Conservation (phyloP, 2,329 filamentous ascomycete genomes). For the Claviceps sorghi region DNA sequence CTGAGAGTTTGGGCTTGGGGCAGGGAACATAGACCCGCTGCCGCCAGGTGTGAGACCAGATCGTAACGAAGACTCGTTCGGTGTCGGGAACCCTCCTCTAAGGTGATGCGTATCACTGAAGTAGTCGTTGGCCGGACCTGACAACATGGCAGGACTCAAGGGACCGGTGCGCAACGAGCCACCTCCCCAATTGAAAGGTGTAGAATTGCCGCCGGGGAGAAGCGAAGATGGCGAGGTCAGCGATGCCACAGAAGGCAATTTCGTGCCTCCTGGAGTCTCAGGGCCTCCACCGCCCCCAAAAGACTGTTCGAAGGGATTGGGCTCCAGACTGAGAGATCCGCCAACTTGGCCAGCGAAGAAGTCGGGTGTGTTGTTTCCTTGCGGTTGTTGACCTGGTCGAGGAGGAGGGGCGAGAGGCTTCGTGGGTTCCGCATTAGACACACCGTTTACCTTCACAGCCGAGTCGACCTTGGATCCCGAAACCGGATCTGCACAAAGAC, state of each 20-base stretch:
- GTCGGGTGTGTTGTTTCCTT: conserved; percentile 44
- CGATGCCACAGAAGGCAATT: conserved; percentile 78
- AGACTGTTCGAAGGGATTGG: conserved; percentile 94
- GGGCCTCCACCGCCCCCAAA: conserved; percentile 52
- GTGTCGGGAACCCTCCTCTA: conserved; percentile 76
- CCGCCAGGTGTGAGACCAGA: conserved; percentile 89
- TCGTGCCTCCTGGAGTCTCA: conserved; percentile 70
- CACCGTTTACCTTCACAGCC: conserved; percentile 32
- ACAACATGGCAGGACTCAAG: conserved; percentile 92
- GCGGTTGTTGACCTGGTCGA: conserved; percentile 38
- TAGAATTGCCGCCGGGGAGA: conserved; percentile 56
- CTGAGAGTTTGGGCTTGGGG: conserved; percentile 74
- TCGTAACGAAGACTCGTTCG: conserved; percentile 87
- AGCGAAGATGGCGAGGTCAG: conserved; percentile 82
- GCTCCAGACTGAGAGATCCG: conserved; percentile 58
- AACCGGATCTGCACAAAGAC: conserved; percentile 22
- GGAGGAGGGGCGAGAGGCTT: conserved; percentile 59
- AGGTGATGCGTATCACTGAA: conserved; percentile 69
- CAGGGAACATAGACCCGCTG: conserved; percentile 93
- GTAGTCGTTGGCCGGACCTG: conserved; percentile 73
- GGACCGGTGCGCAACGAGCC: conserved; percentile 84
- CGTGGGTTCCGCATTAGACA: conserved; percentile 42
- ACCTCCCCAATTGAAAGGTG: conserved; percentile 63
- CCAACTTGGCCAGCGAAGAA: conserved; percentile 49
- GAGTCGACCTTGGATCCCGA: conserved; percentile 33